phyloP scores from a whole-genome alignment of 1,284 basidiomycete species.

The Heterobasidion occidentale region DNA sequence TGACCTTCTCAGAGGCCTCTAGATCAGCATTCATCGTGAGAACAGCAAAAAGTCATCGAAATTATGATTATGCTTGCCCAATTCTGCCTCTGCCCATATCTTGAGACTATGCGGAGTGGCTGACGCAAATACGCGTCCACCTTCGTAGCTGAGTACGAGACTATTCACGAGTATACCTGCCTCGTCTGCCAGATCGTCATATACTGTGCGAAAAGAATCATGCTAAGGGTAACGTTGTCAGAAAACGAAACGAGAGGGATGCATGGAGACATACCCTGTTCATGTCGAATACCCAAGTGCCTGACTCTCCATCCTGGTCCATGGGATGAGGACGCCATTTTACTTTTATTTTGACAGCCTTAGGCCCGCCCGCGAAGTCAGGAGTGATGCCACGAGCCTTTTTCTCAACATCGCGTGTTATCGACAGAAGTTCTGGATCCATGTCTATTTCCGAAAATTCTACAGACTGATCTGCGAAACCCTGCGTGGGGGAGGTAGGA shows the following conservation, averaged over 20 bases:
- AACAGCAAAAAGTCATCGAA: neutral
- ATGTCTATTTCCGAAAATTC: slow-evolving; percentile 30
- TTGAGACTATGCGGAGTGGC: slow-evolving; percentile 56
- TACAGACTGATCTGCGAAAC: slow-evolving; percentile 34
- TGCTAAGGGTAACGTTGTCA: slow-evolving; percentile 29
- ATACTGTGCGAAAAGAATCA: slow-evolving; percentile 52
- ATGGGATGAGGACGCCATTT: slow-evolving; percentile 59
- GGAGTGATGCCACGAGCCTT: slow-evolving; percentile 2
- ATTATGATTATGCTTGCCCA: slow-evolving; percentile 38
- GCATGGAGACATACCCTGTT: slow-evolving; percentile 38
- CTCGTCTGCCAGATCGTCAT: slow-evolving; percentile 55
- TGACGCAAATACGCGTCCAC: slow-evolving; percentile 55
- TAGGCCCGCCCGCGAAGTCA: slow-evolving; percentile 25
- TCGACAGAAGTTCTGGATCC: slow-evolving; percentile 53
- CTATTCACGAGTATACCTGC: slow-evolving; percentile 38
- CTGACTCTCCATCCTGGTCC: slow-evolving; percentile 28
- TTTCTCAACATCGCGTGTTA: slow-evolving; percentile 31
- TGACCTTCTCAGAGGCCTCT: slow-evolving; percentile 59
- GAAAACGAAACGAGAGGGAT: neutral
- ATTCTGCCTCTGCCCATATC: slow-evolving; percentile 57
- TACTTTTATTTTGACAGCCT: slow-evolving; percentile 44
- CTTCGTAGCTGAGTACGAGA: slow-evolving; percentile 50
- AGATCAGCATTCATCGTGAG: slow-evolving; percentile 1
- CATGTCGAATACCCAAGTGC: slow-evolving; percentile 44
- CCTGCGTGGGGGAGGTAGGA: slow-evolving; percentile 33